Evolutionary conservation across 1,284 basidiomycete species (phyloP).

Genomic region (Sanghuangporus baumii): DNA sequence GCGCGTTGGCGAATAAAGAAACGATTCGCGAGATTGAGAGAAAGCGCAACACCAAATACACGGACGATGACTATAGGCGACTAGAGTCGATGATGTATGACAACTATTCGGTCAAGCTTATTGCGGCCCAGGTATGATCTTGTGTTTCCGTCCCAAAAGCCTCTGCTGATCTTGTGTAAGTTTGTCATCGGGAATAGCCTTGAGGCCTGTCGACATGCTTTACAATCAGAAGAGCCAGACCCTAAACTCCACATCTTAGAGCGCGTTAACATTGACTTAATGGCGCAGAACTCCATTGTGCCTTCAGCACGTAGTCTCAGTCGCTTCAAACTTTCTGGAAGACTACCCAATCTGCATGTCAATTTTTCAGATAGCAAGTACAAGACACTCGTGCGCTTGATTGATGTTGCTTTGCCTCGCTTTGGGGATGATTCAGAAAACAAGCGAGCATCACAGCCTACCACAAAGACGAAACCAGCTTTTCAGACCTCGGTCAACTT

Average conservation of each 20-base stretch:
- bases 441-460: slow-evolving; percentile 19
- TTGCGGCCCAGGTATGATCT: slow-evolving; percentile 77
- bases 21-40: slow-evolving; percentile 76
- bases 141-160: slow-evolving; percentile 4
- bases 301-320: slow-evolving; percentile 82
- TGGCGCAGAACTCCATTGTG: slow-evolving; percentile 92
- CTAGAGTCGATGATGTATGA: slow-evolving; percentile 98
- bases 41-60: slow-evolving; percentile 86
- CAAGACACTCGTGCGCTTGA: slow-evolving; percentile 88
- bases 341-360: slow-evolving; percentile 82
- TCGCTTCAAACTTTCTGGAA: slow-evolving; percentile 89
- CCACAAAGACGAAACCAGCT: slow-evolving; percentile 21
- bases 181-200: slow-evolving; percentile 89
- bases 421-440: slow-evolving; percentile 54
- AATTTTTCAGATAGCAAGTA: slow-evolving; percentile 98
- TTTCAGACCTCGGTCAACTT: slow-evolving; percentile 53
- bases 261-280: slow-evolving; percentile 87
- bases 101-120: slow-evolving; percentile 78
- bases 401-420: slow-evolving; percentile 88
- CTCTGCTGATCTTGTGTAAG: slow-evolving; percentile 34
- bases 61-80: slow-evolving; percentile 82
- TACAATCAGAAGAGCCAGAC: slow-evolving; percentile 47
- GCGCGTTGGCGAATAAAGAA: slow-evolving; percentile 83
- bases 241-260: slow-evolving; percentile 87
- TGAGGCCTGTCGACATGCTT: slow-evolving; percentile 74